These are phyloP conservation scores for Whalleya microplaca DNA, from an alignment of 2,329 filamentous ascomycete genomes.

Conservation along the genomic window DNA sequence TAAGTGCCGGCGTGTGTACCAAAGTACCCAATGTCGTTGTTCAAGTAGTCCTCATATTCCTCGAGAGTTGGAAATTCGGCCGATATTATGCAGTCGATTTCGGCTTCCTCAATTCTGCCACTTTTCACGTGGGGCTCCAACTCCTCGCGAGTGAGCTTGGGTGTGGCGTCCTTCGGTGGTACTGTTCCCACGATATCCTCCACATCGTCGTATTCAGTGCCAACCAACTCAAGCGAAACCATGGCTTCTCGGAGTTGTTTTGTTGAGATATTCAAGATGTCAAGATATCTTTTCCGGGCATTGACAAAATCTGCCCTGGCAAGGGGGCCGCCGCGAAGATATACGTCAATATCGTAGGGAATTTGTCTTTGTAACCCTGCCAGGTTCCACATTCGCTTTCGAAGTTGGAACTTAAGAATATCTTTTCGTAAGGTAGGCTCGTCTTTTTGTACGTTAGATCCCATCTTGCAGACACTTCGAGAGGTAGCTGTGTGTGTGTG, in stretches of 20 bases:
- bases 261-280: conserved; percentile 1
- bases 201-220: background rate
- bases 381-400: background rate
- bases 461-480: no score
- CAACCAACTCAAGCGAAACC: background rate
- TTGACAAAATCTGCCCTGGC: background rate
- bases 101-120: background rate
- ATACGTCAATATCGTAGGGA: background rate
- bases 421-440: background rate
- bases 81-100: conserved; percentile 10
- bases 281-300: conserved; percentile 4
- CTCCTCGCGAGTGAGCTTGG: background rate
- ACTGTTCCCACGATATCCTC: conserved; percentile 14
- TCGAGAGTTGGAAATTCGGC: conserved; percentile 12
- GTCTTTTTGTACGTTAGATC: no score
- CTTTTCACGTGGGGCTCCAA: conserved; percentile 1
- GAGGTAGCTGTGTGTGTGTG: no score
- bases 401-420: conserved; percentile 3
- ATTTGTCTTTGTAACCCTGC: conserved; percentile 7
- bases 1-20: no score
- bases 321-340: background rate
- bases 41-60: conserved; percentile 10
- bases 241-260: conserved; percentile 13
- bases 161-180: background rate
- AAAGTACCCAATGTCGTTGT: background rate